Evolutionary conservation across 1,139 yeast genomes (phyloP).

Genomic region (Blastobotrys proliferans): DNA sequence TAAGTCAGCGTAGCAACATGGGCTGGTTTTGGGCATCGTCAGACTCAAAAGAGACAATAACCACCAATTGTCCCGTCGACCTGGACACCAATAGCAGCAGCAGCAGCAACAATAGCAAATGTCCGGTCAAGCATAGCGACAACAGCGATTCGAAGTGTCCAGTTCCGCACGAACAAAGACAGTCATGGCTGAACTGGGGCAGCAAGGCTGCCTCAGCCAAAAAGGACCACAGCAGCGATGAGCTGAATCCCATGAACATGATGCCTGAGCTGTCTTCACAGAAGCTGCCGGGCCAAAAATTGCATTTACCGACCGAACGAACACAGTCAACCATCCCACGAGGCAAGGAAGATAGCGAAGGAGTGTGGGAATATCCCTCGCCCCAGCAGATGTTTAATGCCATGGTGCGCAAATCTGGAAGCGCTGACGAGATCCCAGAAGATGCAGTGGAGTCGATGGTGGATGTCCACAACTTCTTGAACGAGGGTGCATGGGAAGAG

Average conservation of each 20-base stretch:
- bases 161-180: conserved; percentile 16
- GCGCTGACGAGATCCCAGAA: conserved; percentile 76
- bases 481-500: conserved; percentile 98
- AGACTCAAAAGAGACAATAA: conserved; percentile 19
- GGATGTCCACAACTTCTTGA: conserved; percentile 89
- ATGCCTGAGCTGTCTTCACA: conserved; percentile 76
- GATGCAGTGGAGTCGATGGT: conserved; percentile 98
- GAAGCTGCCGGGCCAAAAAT: conserved; percentile 74
- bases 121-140: conserved; percentile 22
- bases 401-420: conserved; percentile 87
- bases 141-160: conserved; percentile 19
- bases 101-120: conserved; percentile 6
- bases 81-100: not conserved
- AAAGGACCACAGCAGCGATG: conserved; percentile 32
- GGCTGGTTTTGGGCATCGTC: conserved; percentile 76
- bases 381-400: conserved; percentile 99
- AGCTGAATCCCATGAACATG: conserved; percentile 69
- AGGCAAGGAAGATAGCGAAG: conserved; percentile 60
- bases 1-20: conserved; percentile 43
- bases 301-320: conserved; percentile 75
- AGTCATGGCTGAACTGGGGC: conserved; percentile 14
- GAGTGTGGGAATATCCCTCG: conserved; percentile 97
- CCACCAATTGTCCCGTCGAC: conserved; percentile 18
- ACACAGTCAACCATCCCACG: conserved; percentile 84
- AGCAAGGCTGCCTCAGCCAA: conserved; percentile 6